Conservation (phyloP, 1,139 yeast genomes). For the Debaryomyces udenii region DNA sequence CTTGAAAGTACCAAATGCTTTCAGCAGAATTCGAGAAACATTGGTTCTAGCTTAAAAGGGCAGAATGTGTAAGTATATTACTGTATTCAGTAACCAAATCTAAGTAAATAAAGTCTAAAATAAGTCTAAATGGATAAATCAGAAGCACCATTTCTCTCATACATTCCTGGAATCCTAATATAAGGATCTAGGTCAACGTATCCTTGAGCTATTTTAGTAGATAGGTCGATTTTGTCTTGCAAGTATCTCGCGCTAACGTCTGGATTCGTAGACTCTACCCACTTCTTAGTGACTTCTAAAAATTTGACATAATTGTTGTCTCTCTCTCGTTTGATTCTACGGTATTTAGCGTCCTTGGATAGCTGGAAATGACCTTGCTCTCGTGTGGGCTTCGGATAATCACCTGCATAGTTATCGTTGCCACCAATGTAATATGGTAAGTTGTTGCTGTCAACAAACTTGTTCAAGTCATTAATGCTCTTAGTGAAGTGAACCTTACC, state of each 20-base stretch:
- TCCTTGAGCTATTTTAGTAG: constrained; percentile 32
- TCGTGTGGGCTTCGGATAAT: constrained; percentile 34
- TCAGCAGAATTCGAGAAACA: too few relatives aligned
- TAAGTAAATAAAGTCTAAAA: too few relatives aligned
- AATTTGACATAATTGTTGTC: constrained; percentile 34
- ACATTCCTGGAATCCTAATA: constrained; percentile 40
- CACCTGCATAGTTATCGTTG: constrained; percentile 29
- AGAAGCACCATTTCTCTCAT: constrained; percentile 37
- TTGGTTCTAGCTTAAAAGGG: too few relatives aligned
- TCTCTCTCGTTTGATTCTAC: constrained; percentile 32
- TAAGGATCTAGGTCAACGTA: constrained; percentile 45
- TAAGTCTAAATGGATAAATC: constrained; percentile 4
- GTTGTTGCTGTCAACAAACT: constrained; percentile 35
- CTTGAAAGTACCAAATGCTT: too few relatives aligned
- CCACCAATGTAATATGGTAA: constrained; percentile 49
- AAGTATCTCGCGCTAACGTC: constrained; percentile 42
- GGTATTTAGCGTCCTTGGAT: constrained; percentile 33
- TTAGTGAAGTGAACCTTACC: constrained; percentile 49
- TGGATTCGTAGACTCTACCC: constrained; percentile 48
- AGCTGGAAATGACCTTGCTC: constrained; percentile 36
- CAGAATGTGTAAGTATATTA: too few relatives aligned
- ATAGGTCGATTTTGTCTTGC: constrained; percentile 40
- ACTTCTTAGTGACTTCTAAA: constrained; percentile 40
- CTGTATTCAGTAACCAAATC: too few relatives aligned
- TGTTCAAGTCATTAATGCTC: constrained; percentile 35